Base-by-base conservation (phyloP, 805 yeast genomes). In the Yamadazyma takamatsuzukensis region DNA sequence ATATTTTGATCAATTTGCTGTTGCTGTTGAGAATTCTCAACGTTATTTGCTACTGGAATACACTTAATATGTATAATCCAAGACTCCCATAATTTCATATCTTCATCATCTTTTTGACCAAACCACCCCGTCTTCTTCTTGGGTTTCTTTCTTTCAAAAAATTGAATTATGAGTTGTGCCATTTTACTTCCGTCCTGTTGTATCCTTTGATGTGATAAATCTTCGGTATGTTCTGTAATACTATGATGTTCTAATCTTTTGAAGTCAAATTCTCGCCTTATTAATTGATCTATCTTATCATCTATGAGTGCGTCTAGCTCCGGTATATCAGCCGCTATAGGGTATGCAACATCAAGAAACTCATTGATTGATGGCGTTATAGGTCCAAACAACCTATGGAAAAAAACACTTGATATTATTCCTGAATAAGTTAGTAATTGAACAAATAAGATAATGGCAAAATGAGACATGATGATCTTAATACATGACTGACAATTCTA, bases 341-440 rank as follows among this genome's bases (percentile, higher is more conserved):
- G 80, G 44, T 80, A 83, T 4, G 84, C 68, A 3, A 80, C 64
- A 12, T 72, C 79, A 7, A 74, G 53, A 32, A 78, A 76, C 40
- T 77, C 80, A n/a, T 60, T 56, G 4, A 74, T 68, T 11, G 60
- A 53, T 2, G 89, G 87, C 1, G 59, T 53, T 12, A 81, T 62
- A 1, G 79, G 69, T 0, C 89, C 90, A 49, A 84, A 76, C 17
- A 81, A 59, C 27, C 94, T 59, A 34, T 78, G 74, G 53, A 83
- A 83, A 51, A 83, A 73, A 13, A 83, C 75, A 2, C 84, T 63
- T 64, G 84, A 78, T 34, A 84, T 52, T 17, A 81, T 56, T 1
- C 83, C 85, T 66, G 36, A 4, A 12, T 14, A n/a, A 16, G 40
- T 41, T 39, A 37, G 45, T 40, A 41, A 37, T 28, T 15, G 26